Percentiles rank a stretch among this genome's conserved stretches.
These are phyloP conservation scores for Proliferodiscus dingleyae DNA, from an alignment of 2,329 filamentous ascomycete genomes.

Conservation along the genomic window DNA sequence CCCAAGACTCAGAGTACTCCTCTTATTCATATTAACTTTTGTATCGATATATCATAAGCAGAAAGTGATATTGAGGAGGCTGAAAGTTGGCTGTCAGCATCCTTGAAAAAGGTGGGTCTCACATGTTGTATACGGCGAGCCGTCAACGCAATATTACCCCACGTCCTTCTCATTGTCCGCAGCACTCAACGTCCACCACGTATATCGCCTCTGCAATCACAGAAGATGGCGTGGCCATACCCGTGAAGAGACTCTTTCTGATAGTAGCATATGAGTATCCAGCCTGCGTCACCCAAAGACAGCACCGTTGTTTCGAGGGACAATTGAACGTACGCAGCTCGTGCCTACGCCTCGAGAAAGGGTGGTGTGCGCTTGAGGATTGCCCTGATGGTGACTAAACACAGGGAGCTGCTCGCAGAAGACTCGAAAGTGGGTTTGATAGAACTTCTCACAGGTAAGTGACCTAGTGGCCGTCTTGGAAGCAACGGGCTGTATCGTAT, in stretches of 20 bases:
- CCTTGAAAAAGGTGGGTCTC: too few species aligned
- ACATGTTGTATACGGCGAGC: too few species aligned
- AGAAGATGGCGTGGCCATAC: conserved; percentile 30
- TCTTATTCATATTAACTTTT: too few species aligned
- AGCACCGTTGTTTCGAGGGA: not conserved
- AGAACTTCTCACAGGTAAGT: not conserved
- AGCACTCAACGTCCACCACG: not conserved
- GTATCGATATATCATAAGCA: too few species aligned
- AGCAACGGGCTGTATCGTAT: not conserved
- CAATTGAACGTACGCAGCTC: not conserved
- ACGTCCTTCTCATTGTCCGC: not conserved
- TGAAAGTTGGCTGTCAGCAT: too few species aligned
- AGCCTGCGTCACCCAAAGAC: not conserved
- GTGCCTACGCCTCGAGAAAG: not conserved
- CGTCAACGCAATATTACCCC: not conserved
- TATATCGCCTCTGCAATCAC: not conserved
- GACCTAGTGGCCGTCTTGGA: too few species aligned
- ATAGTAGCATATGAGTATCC: not conserved
- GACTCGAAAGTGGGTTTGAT: not conserved
- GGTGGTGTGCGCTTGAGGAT: not conserved
- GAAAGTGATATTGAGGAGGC: too few species aligned
- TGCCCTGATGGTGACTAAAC: not conserved
- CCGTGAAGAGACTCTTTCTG: conserved; percentile 20
- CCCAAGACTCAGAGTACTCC: too few species aligned
- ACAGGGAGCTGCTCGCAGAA: not conserved